Percentiles rank a stretch among this genome's conserved stretches.
phyloP scores from a whole-genome alignment of 176 grass and related monocot species.

The Themeda triandra region DNA sequence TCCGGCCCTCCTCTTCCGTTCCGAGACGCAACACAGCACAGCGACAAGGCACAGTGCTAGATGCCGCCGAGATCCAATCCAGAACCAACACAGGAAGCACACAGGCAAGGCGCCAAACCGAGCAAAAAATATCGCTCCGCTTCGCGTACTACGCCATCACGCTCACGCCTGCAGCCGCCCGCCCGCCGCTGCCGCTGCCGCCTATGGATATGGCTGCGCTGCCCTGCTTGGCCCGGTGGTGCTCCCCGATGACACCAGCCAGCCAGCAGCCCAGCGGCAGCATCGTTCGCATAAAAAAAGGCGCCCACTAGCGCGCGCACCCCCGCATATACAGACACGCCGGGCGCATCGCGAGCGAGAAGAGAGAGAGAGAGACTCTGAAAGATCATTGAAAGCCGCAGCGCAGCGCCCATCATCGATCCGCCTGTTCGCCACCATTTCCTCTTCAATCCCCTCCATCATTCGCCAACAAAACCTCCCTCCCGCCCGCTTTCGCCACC shows the following conservation, averaged over 20 bases:
- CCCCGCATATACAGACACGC: constrained; percentile 42
- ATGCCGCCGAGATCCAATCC: constrained; percentile 12
- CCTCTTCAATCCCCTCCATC: constrained; percentile 19
- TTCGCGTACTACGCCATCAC: not conserved
- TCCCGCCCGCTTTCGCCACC: not conserved
- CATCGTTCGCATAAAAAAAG: constrained; percentile 45
- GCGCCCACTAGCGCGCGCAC: constrained; percentile 32
- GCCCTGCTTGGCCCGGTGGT: not conserved
- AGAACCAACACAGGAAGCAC: not conserved
- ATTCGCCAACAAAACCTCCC: constrained; percentile 1
- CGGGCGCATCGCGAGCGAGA: not conserved
- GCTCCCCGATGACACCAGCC: constrained; percentile 19
- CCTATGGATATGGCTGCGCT: not conserved
- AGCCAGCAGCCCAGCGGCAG: no score
- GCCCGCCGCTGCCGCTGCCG: not conserved
- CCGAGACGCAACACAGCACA: constrained; percentile 22
- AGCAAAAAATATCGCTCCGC: not conserved
- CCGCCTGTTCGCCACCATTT: constrained; percentile 43
- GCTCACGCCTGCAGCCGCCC: not conserved
- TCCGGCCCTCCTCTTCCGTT: not conserved
- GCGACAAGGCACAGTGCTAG: not conserved
- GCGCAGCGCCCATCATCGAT: constrained; percentile 62
- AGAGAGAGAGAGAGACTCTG: not conserved
- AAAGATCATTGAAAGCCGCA: constrained; percentile 58
- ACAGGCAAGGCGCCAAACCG: not conserved